phyloP scores from a whole-genome alignment of 1,139 yeast genomes.

The Geotrichum histeridarum region DNA sequence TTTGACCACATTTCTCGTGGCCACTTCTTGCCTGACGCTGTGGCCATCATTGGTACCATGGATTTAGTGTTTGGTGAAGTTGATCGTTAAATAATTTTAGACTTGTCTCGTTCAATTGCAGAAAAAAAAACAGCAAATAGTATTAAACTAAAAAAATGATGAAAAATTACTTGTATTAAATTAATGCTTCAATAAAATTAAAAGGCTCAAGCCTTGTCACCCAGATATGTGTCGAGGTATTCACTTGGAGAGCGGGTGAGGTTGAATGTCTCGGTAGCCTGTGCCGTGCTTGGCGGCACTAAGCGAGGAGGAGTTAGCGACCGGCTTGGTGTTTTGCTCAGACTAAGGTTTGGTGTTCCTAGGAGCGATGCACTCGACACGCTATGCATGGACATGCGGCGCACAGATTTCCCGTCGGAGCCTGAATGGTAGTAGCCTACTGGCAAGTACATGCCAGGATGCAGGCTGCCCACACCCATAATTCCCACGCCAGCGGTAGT shows the following conservation, averaged over 20 bases:
- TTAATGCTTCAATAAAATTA: not conserved
- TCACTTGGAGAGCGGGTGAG: conserved; percentile 38
- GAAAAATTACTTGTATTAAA: too few species aligned
- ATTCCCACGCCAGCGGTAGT: conserved; percentile 21
- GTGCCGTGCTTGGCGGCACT: conserved; percentile 12
- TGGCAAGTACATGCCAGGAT: conserved; percentile 36
- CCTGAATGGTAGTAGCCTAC: conserved; percentile 35
- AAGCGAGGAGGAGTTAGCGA: conserved; percentile 21
- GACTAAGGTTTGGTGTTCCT: conserved; percentile 6
- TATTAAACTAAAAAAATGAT: too few species aligned
- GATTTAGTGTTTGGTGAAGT: conserved; percentile 93
- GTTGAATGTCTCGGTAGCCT: conserved; percentile 10
- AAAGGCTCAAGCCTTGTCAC: conserved; percentile 22
- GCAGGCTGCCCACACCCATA: conserved; percentile 16
- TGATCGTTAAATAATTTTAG: conserved; percentile 53
- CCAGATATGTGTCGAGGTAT: conserved; percentile 38
- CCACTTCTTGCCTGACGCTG: conserved; percentile 86
- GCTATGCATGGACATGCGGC: conserved; percentile 22
- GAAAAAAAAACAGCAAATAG: not conserved
- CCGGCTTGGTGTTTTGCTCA: conserved; percentile 22
- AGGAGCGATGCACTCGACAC: conserved; percentile 5
- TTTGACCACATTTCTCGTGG: conserved; percentile 83
- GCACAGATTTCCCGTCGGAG: conserved; percentile 12
- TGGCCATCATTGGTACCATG: conserved; percentile 92
- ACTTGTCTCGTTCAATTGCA: not conserved